Base-by-base conservation (phyloP, 1,284 basidiomycete genomes). In the Malassezia brasiliensis region DNA sequence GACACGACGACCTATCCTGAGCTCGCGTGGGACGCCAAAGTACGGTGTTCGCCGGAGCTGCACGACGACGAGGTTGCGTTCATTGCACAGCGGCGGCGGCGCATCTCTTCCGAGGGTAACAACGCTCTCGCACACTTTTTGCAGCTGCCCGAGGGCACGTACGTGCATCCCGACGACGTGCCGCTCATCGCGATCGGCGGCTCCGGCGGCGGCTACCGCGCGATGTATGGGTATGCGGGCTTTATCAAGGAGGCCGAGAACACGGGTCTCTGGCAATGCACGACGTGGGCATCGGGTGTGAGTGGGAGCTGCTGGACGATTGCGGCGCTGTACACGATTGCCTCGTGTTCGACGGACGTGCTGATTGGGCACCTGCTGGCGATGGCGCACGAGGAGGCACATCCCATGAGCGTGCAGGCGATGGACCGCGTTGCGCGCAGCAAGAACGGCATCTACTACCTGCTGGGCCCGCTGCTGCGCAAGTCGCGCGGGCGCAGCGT, bases 271-370 rank as follows among this genome's bases (percentile, higher is more conserved):
- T 75, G 72, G 72, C 62, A 68, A 50, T 58, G 68, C 52, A 51
- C 65, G 15, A 62, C 64, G 4, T 76, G 72, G 64, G 60, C 54
- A 2, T 69, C 64, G 0, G 74, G 72, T 2, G 75, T 76, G 2
- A 68, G 64, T 9, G 75, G 75, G 2, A 67, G 64, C 50, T 76
- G 75, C 55, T 76, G 75, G 75, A 67, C 75, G 2, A 39, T 72
- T 7, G 63, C 68, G 22, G 67, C 64, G 15, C 64, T 63, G 52
- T 75, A 64, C 37, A 65, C 63, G 1, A 63, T 65, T 25, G 63
- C 62, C 3, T 52, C 60, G 17, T 65, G 65, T 19, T 60, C 63
- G 12, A 56, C 66, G 2, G 56, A 58, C 8, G 56, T 59, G 5
- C 56, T 72, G 4, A 51, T 69, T 5, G 42, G 52, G 7, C 70